These are phyloP conservation scores for Monilinia laxa DNA, from an alignment of 2,329 filamentous ascomycete genomes.

Conservation along the genomic window DNA sequence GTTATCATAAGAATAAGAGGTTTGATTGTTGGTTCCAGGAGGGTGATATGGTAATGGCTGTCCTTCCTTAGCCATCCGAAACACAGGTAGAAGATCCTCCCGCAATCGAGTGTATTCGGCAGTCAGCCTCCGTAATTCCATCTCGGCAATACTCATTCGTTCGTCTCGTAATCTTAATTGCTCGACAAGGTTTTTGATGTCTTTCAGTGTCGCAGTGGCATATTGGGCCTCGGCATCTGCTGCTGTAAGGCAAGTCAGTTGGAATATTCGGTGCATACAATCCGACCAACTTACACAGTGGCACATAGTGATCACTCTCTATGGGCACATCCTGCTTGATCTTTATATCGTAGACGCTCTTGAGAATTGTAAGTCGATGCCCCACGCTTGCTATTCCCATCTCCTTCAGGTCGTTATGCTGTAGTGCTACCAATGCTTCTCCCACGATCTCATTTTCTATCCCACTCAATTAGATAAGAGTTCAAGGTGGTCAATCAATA, in stretches of 20 bases:
- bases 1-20: constrained; percentile 53
- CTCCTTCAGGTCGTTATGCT: constrained; percentile 91
- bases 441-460: constrained; percentile 92
- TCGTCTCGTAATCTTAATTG: constrained; percentile 89
- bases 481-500: neutral
- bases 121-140: constrained; percentile 76
- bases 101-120: constrained; percentile 87
- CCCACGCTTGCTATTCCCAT: constrained; percentile 93
- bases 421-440: constrained; percentile 82
- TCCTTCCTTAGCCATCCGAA: constrained; percentile 87
- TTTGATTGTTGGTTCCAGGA: constrained; percentile 33
- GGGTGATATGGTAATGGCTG: constrained; percentile 70
- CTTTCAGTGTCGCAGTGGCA: constrained; percentile 84
- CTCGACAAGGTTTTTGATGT: constrained; percentile 87
- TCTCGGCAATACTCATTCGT: constrained; percentile 78
- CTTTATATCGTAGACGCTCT: constrained; percentile 95
- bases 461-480: constrained; percentile 25
- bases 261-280: neutral
- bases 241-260: constrained; percentile 53
- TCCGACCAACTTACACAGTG: constrained; percentile 66
- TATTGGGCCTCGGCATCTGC: constrained; percentile 86
- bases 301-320: constrained; percentile 91
- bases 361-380: constrained; percentile 90
- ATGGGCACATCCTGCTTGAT: constrained; percentile 88
- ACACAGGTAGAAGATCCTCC: constrained; percentile 86